Evolutionary conservation across 2,329 filamentous ascomycete genomes (phyloP).

Genomic region (Diaporthe citri): DNA sequence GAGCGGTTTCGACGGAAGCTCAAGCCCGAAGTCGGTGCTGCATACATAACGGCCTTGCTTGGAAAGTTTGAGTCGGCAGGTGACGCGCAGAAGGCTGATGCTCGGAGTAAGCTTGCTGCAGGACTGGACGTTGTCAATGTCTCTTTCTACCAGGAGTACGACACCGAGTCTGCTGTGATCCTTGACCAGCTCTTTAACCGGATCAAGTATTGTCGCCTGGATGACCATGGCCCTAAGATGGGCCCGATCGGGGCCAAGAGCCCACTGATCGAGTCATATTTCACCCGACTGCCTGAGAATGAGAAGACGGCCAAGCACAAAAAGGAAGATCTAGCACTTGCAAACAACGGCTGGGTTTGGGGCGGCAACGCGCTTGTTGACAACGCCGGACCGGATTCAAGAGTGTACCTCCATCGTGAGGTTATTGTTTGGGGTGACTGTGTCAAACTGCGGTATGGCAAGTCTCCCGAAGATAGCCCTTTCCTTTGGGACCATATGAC

Average conservation of each 20-base stretch:
- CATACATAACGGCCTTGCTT: conserved; percentile 74
- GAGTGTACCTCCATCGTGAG: conserved; percentile 94
- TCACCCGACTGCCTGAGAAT: conserved; percentile 88
- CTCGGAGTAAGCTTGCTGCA: conserved; percentile 67
- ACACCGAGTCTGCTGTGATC: conserved; percentile 84
- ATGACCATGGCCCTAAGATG: conserved; percentile 88
- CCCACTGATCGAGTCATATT: conserved; percentile 93
- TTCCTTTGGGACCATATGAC: conserved; percentile 98
- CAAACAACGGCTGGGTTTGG: conserved; percentile 99
- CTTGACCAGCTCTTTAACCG: conserved; percentile 93
- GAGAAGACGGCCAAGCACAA: conserved; percentile 82
- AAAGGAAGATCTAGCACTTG: conserved; percentile 82
- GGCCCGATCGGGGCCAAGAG: conserved; percentile 82
- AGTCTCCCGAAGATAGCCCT: conserved; percentile 83
- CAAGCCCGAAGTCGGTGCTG: conserved; percentile 77
- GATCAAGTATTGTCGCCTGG: conserved; percentile 94
- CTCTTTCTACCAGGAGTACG: conserved; percentile 91
- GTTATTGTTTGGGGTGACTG: conserved; percentile 99
- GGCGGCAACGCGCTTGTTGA: conserved; percentile 94
- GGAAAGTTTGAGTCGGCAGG: conserved; percentile 73
- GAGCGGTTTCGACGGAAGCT: conserved; percentile 81
- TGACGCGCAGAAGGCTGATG: conserved; percentile 55
- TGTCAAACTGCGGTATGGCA: conserved; percentile 94
- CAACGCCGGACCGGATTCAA: conserved; percentile 89
- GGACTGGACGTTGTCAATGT: conserved; percentile 89